Conservation (phyloP, 1,139 yeast species). For the Candida sp. region DNA sequence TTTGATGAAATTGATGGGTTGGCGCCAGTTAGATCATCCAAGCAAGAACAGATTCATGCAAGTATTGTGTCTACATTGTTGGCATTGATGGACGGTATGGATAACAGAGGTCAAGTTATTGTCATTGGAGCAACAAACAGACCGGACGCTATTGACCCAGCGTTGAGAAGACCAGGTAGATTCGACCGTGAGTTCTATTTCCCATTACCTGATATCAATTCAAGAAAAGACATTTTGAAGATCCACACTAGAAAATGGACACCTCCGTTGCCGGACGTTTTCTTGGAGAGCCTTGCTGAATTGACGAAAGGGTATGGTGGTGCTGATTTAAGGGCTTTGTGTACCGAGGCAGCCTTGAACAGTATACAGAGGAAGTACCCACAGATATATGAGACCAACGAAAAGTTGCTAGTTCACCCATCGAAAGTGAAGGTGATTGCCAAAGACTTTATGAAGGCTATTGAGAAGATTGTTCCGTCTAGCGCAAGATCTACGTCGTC, state of each 20-base stretch:
- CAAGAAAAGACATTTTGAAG: constrained; percentile 76
- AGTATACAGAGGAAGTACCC: constrained; percentile 94
- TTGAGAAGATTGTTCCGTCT: constrained; percentile 90
- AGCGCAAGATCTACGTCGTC: constrained; percentile 85
- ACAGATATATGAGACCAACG: constrained; percentile 82
- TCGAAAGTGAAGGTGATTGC: constrained; percentile 76
- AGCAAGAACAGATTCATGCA: constrained; percentile 98
- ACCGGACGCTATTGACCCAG: constrained; percentile 98
- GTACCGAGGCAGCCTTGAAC: constrained; percentile 94
- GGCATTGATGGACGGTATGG: constrained; percentile 99
- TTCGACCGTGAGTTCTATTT: constrained; percentile 97
- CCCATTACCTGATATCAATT: constrained; percentile 85
- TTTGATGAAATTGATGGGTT: constrained; percentile 98
- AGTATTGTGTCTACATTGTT: constrained; percentile 93
- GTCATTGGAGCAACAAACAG: constrained; percentile 98
- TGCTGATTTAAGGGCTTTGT: constrained; percentile 92
- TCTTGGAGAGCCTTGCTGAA: constrained; percentile 71
- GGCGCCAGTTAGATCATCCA: constrained; percentile 97
- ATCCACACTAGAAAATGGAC: constrained; percentile 94
- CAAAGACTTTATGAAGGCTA: constrained; percentile 84
- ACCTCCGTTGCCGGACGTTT: constrained; percentile 64
- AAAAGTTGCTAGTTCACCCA: constrained; percentile 78
- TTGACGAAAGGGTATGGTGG: constrained; percentile 98
- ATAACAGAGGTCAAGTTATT: constrained; percentile 93
- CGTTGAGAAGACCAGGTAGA: constrained; percentile 95